phyloP scores from a whole-genome alignment of 352 stramenopile species.

The Halophytophthora batemanensis region DNA sequence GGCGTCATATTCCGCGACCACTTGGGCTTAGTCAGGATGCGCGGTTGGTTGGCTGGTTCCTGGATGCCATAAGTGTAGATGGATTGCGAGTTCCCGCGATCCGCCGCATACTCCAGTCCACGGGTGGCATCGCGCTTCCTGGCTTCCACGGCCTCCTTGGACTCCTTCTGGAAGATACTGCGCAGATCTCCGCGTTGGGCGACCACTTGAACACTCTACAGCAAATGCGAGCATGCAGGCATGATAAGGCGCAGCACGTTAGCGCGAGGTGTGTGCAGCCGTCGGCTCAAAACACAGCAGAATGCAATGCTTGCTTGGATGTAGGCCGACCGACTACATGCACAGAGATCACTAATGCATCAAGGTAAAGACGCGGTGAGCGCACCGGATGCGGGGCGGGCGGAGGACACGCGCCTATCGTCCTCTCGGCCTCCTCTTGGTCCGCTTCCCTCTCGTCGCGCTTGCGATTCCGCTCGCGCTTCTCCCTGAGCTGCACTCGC shows the following conservation, averaged over 20 bases:
- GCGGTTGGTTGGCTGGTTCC: conserved; percentile 51
- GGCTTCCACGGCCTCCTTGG: conserved; percentile 48
- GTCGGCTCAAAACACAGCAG: no score
- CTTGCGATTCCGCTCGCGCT: conserved; percentile 61
- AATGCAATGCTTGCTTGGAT: no score
- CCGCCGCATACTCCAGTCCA: conserved; percentile 44
- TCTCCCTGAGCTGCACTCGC: conserved; percentile 54
- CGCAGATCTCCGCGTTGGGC: conserved; percentile 51
- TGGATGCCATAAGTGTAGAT: conserved; percentile 70
- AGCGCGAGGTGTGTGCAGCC: not conserved
- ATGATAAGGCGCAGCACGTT: not conserved
- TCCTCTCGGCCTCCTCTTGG: conserved; percentile 8
- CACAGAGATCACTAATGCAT: not conserved
- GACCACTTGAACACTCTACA: conserved; percentile 6
- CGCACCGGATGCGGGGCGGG: conserved; percentile 16
- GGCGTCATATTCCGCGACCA: conserved; percentile 67
- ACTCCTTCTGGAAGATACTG: conserved; percentile 68
- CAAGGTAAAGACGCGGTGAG: not conserved
- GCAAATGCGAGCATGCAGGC: not conserved
- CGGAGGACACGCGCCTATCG: conserved; percentile 1
- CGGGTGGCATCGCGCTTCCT: conserved; percentile 74
- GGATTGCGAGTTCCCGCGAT: conserved; percentile 68
- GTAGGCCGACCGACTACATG: no score
- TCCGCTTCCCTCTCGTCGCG: conserved; percentile 25
- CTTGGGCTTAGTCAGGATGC: conserved; percentile 57